Evolutionary conservation across 2,329 filamentous ascomycete genomes (phyloP).

Genomic region (Fonsecaea multimorphosa): DNA sequence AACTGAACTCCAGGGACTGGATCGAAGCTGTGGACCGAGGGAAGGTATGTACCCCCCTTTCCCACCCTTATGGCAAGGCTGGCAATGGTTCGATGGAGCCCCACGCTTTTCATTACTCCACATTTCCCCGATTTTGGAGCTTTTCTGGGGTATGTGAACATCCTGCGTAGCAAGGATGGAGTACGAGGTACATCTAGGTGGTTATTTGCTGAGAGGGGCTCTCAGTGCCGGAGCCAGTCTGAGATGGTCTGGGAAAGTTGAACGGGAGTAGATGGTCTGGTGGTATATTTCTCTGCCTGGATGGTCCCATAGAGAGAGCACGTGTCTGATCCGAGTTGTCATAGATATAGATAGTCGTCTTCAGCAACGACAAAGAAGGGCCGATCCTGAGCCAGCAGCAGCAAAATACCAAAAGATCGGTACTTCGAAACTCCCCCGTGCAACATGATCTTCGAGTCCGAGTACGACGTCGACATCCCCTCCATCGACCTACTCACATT

Average conservation of each 20-base stretch:
- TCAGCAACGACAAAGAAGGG: no score
- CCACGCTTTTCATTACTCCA: conserved; percentile 18
- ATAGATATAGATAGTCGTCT: no score
- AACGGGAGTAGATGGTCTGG: background rate
- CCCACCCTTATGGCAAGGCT: conserved; percentile 6
- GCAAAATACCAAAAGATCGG: no score
- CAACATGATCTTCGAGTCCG: conserved; percentile 33
- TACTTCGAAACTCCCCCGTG: no score
- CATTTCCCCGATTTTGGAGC: conserved; percentile 17
- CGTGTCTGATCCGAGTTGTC: no score
- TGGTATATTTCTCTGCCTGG: background rate
- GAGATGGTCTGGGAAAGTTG: no score
- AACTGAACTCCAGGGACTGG: background rate
- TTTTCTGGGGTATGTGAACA: background rate
- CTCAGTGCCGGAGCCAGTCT: no score
- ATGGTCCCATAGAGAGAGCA: no score
- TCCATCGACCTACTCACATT: conserved; percentile 29
- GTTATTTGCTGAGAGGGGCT: no score
- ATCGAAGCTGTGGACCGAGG: background rate
- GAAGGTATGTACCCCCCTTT: background rate
- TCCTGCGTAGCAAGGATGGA: no score
- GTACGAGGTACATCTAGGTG: no score
- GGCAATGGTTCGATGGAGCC: background rate
- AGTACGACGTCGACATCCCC: conserved; percentile 30
- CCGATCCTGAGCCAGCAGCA: no score